Evolutionary conservation across 192 early-diverging fungal species (phyloP).

Genomic region (Entomortierella chlamydospora): DNA sequence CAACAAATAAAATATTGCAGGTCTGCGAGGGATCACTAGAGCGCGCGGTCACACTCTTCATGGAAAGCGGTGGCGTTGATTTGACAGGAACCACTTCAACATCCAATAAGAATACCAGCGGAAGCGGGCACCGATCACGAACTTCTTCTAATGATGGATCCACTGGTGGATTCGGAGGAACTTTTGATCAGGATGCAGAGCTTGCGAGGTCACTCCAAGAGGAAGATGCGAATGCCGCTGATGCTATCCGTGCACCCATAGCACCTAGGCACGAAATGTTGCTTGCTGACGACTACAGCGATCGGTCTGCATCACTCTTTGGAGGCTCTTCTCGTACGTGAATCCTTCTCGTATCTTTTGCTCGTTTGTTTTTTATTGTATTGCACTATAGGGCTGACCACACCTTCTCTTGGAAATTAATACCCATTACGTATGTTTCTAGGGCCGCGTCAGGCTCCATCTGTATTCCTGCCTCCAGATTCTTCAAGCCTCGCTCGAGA

Average conservation of each 20-base stretch:
- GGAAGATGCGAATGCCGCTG: conserved; percentile 53
- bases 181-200: conserved; percentile 60
- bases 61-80: conserved; percentile 82
- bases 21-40: conserved; percentile 81
- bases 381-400: neutral
- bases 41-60: conserved; percentile 82
- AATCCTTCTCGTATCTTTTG: too few relatives aligned
- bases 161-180: conserved; percentile 7
- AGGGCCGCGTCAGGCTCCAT: conserved; percentile 39
- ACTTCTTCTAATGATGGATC: conserved; percentile 41
- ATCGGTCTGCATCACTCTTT: conserved; percentile 11
- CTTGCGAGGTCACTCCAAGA: conserved; percentile 61
- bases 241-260: conserved; percentile 83
- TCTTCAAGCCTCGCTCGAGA: conserved; percentile 63
- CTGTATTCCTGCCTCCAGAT: conserved; percentile 58
- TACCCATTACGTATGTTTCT: too few relatives aligned
- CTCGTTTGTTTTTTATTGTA: too few relatives aligned
- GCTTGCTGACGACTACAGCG: conserved; percentile 60
- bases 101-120: conserved; percentile 19
- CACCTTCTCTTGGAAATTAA: too few relatives aligned
- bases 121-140: conserved; percentile 25
- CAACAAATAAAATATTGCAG: conserved; percentile 50
- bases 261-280: conserved; percentile 83
- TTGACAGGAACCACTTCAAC: conserved; percentile 27
- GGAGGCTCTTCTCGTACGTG: conserved; percentile 28